These are phyloP conservation scores for Trichosanthes cucumerina DNA, from an alignment of 306 rosid genomes.

Conservation along the genomic window DNA sequence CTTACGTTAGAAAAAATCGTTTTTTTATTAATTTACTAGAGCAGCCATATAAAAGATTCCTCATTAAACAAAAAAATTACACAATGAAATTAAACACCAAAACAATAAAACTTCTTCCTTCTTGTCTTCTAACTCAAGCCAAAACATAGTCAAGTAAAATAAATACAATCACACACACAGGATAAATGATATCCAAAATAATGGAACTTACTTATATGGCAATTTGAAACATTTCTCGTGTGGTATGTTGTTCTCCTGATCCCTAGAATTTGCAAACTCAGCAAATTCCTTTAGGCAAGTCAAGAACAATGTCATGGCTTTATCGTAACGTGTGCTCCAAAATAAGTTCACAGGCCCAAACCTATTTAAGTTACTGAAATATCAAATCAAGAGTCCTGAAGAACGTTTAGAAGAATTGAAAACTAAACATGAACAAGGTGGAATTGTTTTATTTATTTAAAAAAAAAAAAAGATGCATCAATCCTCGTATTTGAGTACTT, in stretches of 20 bases:
- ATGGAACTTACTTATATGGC: slow-evolving; percentile 73
- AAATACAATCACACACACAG: background rate
- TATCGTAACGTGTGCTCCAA: slow-evolving; percentile 98
- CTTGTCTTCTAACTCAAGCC: background rate
- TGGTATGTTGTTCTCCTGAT: slow-evolving; percentile 87
- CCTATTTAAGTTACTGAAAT: slow-evolving; percentile 27
- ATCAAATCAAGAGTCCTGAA: slow-evolving; percentile 15
- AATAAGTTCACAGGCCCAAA: slow-evolving; percentile 97
- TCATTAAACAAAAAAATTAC: background rate
- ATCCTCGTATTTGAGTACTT: background rate
- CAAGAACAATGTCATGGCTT: slow-evolving; percentile 81
- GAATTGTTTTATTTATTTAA: background rate
- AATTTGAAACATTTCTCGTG: slow-evolving; percentile 80
- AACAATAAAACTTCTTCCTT: background rate
- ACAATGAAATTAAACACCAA: background rate
- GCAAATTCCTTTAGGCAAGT: slow-evolving; percentile 91
- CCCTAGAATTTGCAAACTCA: slow-evolving; percentile 80
- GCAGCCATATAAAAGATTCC: background rate
- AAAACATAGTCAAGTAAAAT: background rate
- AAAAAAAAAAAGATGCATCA: background rate
- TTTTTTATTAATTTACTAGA: background rate
- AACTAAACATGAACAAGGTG: background rate
- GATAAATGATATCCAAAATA: background rate
- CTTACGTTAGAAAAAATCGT: background rate
- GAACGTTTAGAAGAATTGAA: background rate